Evolutionary conservation across 257 asterid species (phyloP), one percentile per base, ranked within the genome.

Genomic region (Handroanthus guayacan): DNA sequence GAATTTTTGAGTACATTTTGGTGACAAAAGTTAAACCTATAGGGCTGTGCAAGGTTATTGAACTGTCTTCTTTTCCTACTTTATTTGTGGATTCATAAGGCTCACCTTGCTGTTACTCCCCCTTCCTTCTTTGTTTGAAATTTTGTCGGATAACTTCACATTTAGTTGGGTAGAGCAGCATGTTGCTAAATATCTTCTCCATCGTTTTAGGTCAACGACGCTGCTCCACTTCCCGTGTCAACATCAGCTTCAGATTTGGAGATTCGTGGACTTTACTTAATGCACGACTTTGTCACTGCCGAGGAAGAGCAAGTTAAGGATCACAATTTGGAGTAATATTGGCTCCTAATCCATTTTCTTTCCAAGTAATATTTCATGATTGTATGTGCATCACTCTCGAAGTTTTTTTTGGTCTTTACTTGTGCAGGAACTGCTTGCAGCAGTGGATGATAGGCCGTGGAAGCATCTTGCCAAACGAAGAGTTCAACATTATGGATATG

Each of bases 401-500:
- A 16, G 39, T 61, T 6, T 47, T 51, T 72, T 56, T 73, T 79
- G 12, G 14, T 61, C 63, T 39, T 73, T 54, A 41, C 52, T 61
- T 62, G 70, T 81, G 64, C 85, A 95, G 99, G 97, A 87, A 62
- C 71, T 95, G 83, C 96, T 95, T 79, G 90, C 86, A 1, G 96
- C 98, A 9, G 97, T 92, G 73, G 99, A 92, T 81, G 6, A 72
- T 74, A 80, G 80, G 78, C 87, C 89, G 9, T 95, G 98, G 98
- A 85, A 84, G 51, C 87, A 82, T 75, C 99, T 95, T 74, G 98
- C 98, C 70, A 95, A 91, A 88, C 85, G 99, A 88, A 81, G 96
- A 80, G 98, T 95, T 82, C 98, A 95, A 75, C 99, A 95, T 81
- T 87, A 91, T 62, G 98, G 99, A 81, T 95, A 89, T 39, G 98